These are phyloP conservation scores for Ichthyophonus hoferi DNA, from an alignment of 208 protist species.

Conservation along the genomic window DNA sequence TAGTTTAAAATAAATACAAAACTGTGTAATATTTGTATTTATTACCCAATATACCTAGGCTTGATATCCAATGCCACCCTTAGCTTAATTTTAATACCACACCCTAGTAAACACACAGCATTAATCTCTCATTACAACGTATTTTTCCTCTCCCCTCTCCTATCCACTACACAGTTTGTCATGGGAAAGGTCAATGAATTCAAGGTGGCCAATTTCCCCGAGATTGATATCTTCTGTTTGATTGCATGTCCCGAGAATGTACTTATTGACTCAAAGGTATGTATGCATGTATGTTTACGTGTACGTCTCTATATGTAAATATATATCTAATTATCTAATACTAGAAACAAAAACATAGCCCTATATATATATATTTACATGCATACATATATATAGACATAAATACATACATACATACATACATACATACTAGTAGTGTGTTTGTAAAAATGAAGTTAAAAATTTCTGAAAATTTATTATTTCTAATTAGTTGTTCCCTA, in stretches of 20 bases:
- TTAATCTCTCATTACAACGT: background rate
- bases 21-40: no score
- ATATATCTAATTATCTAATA: background rate
- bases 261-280: constrained; percentile 53
- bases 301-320: background rate
- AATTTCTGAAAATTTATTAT: no score
- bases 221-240: constrained; percentile 58
- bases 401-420: background rate
- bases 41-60: no score
- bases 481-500: no score
- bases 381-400: background rate
- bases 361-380: background rate
- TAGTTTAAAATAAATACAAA: no score
- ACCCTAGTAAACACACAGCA: no score
- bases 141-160: background rate
- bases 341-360: no score
- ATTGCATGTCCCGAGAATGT: constrained; percentile 60
- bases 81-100: no score
- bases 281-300: background rate
- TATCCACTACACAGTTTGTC: constrained; percentile 30
- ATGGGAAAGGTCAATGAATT: constrained; percentile 63
- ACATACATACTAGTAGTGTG: background rate
- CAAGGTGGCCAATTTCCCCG: constrained; percentile 66
- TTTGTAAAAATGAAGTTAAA: no score
- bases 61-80: no score